These are phyloP conservation scores for Westerdykella ornata DNA, from an alignment of 2,329 filamentous ascomycete species.

Conservation along the genomic window DNA sequence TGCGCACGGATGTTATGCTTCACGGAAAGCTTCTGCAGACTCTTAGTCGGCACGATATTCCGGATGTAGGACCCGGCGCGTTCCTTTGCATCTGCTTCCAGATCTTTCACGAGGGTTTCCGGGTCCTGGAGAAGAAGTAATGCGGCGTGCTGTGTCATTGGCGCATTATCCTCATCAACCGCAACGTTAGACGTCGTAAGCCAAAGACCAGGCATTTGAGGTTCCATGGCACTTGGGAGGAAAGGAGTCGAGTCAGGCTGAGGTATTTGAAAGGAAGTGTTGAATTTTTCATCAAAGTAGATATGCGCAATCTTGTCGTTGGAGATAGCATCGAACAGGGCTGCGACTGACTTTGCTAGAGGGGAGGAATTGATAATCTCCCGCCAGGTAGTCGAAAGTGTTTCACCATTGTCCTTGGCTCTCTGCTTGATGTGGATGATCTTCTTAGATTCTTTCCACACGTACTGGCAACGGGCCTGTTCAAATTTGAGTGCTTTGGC, in stretches of 20 bases:
- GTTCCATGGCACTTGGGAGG: slow-evolving; percentile 61
- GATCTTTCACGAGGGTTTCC: slow-evolving; percentile 64
- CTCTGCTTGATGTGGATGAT: slow-evolving; percentile 78
- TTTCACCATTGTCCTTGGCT: slow-evolving; percentile 61
- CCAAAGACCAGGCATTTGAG: slow-evolving; percentile 69
- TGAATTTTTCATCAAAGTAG: slow-evolving; percentile 59
- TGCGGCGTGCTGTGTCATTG: slow-evolving; percentile 78
- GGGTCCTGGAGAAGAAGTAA: slow-evolving; percentile 80
- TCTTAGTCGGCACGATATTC: slow-evolving; percentile 55
- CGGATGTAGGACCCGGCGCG: slow-evolving; percentile 63
- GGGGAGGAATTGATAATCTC: slow-evolving; percentile 67
- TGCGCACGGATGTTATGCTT: slow-evolving; percentile 66
- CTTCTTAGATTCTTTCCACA: slow-evolving; percentile 82
- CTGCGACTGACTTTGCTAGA: slow-evolving; percentile 73
- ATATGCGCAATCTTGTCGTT: slow-evolving; percentile 80
- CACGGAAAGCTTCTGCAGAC: slow-evolving; percentile 64
- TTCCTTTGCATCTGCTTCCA: slow-evolving; percentile 64
- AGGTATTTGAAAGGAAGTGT: slow-evolving; percentile 58
- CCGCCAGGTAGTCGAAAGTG: slow-evolving; percentile 61
- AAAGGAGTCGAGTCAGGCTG: slow-evolving; percentile 62
- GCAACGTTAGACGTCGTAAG: slow-evolving; percentile 79
- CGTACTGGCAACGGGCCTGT: slow-evolving; percentile 81
- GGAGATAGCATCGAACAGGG: slow-evolving; percentile 74
- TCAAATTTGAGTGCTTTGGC: slow-evolving; percentile 90
- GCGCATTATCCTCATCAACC: slow-evolving; percentile 52